Evolutionary conservation across 1,284 basidiomycete genomes (phyloP).

Genomic region (Fistulina hepatica): DNA sequence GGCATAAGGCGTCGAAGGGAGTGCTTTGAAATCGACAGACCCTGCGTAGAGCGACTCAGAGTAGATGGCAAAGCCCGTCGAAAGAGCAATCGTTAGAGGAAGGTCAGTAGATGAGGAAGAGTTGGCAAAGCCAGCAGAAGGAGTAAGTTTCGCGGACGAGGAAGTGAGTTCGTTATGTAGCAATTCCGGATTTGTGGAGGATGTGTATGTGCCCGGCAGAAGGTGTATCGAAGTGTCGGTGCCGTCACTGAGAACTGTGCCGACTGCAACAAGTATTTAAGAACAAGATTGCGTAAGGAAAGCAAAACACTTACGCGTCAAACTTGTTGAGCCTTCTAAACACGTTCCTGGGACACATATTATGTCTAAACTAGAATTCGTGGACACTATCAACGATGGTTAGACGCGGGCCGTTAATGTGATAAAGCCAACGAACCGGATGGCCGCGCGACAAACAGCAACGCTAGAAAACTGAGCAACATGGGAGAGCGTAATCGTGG

Average conservation of each 20-base stretch:
- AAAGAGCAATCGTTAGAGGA: conserved; percentile 52
- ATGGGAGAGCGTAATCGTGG: too few species aligned
- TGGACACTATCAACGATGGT: too few species aligned
- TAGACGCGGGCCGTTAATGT: too few species aligned
- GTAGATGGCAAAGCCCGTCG: conserved; percentile 55
- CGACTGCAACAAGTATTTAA: too few species aligned
- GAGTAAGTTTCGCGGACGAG: conserved; percentile 43
- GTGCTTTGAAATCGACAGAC: conserved; percentile 42
- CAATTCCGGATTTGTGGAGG: conserved; percentile 57
- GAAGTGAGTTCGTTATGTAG: conserved; percentile 56
- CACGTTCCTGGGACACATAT: too few species aligned
- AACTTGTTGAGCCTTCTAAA: too few species aligned
- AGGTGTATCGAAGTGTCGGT: conserved; percentile 21
- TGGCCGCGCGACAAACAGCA: too few species aligned
- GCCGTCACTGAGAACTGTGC: neutral
- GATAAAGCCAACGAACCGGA: too few species aligned
- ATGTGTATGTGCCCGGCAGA: conserved; percentile 64
- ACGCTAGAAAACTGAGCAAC: too few species aligned
- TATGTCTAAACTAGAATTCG: too few species aligned
- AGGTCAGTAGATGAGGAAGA: conserved; percentile 39
- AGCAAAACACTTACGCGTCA: too few species aligned
- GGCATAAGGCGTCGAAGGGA: conserved; percentile 42
- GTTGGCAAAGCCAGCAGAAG: conserved; percentile 52
- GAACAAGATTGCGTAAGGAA: too few species aligned
- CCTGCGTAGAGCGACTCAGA: conserved; percentile 51